These are phyloP conservation scores for Pulveroboletus sp. DNA, from an alignment of 768 basidiomycete species.

Conservation along the genomic window DNA sequence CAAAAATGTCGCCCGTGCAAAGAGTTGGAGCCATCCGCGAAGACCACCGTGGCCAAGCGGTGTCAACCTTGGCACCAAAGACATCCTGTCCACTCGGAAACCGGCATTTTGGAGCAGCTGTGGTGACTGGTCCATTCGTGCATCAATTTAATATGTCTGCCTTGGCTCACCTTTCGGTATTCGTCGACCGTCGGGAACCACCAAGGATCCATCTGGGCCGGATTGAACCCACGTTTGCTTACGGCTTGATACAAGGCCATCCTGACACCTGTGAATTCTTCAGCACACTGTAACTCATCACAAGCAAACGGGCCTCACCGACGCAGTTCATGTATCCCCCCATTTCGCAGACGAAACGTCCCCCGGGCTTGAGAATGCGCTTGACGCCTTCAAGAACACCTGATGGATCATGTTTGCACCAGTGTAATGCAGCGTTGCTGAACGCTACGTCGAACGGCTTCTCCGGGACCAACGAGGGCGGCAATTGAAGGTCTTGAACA, in stretches of 20 bases:
- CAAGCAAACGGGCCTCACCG: conserved; percentile 36
- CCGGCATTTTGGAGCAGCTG: conserved; percentile 55
- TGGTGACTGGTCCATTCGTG: conserved; percentile 1
- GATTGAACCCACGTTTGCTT: conserved; percentile 51
- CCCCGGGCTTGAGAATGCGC: conserved; percentile 61
- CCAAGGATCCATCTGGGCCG: conserved; percentile 70
- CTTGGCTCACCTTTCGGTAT: conserved; percentile 49
- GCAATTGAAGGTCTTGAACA: conserved; percentile 44
- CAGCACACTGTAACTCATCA: conserved; percentile 1
- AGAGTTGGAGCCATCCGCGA: conserved; percentile 65
- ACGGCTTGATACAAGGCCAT: conserved; percentile 52
- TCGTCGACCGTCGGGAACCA: conserved; percentile 74
- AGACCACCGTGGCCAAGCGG: conserved; percentile 47
- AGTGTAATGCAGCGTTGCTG: conserved; percentile 77
- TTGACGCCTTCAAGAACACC: conserved; percentile 62
- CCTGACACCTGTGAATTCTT: conserved; percentile 50
- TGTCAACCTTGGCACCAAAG: conserved; percentile 53
- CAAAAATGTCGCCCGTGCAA: conserved; percentile 60
- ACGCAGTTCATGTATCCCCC: conserved; percentile 72
- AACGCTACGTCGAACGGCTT: conserved; percentile 70
- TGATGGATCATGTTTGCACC: conserved; percentile 74
- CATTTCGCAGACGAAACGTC: conserved; percentile 72
- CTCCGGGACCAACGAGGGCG: conserved; percentile 25
- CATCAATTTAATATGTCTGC: neutral
- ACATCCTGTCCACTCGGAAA: conserved; percentile 54